Base-by-base conservation (phyloP, 225 moss, liverwort and hornwort genomes). In the Takakia lepidozioides region DNA sequence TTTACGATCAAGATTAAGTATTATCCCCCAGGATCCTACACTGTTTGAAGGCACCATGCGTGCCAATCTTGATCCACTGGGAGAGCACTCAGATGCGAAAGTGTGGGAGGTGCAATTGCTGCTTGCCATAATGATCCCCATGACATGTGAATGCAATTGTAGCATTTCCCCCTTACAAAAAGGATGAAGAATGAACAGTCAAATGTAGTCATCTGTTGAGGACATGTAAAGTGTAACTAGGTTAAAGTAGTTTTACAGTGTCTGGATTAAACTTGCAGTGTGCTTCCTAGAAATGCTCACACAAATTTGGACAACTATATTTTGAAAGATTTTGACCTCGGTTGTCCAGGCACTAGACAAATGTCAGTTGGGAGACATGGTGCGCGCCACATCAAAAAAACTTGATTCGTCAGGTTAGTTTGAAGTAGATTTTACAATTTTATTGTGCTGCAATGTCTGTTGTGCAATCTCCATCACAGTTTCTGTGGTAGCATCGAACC, bases 1-100 rank as follows among this genome's bases (percentile, higher is more conserved):
- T 63, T 42, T 91, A 56, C 63, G 91, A 51, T 55, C 72, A 27
- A 81, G 71, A 29, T 54, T 91, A 64, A 81, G 86, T 68, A 83
- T 91, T 48, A 86, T 91, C 3, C 86, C 90, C 16, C 90, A 91
- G 58, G 90, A 91, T n/a, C 90, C 90, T 16, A 83, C 83, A 59
- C 61, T 91, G 5, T 91, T 91, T 45, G 86, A 91, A 78, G 90
- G 86, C 64, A 81, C 76, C 3, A 71, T 91, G 42, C 77, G 86
- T 11, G 35, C 69, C 10, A 91, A 91, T 48, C 90, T 91, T 29
- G 90, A 91, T 65, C 90, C 90, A 11, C 75, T 81, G 32, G 49
- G 75, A 16, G 78, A 78, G 65, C 69, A 86, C 39, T 56, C 77
- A 19, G 90, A 86, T 54, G 46, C 63, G 23, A 80, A 80, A 36